Base-by-base conservation (phyloP, 495 filamentous ascomycete genomes). In the Tuber brumale region DNA sequence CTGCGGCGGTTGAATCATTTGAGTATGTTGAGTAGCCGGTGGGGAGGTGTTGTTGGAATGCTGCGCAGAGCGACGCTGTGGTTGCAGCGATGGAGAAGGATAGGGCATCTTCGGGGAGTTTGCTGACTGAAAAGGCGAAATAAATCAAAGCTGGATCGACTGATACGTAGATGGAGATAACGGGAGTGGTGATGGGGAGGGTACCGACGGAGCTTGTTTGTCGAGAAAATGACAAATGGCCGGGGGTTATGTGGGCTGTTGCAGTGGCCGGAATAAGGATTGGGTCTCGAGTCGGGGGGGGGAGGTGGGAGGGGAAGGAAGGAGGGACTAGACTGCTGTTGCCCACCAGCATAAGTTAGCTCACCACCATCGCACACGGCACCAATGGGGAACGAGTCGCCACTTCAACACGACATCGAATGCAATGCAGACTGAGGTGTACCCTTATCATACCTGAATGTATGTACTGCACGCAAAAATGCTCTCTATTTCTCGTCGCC, bases 381-480 rank as follows among this genome's bases (percentile, higher is more conserved):
- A 79, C 73, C 51, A 72, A 79, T 74, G 74, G 71, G 76, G 75
- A 75, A 57, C 44, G 77, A 73, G 73, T 72, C 71, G 73, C 78
- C 70, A 80, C 73, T 75, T 72, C 76, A 69, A 72, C 78, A 78
- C 74, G 72, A 57, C 71, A 74, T 73, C 70, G 77, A 71, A 76
- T 76, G 75, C 78, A 80, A 80, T 80, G 78, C 78, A 80, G 61
- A 71, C 73, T 80, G 78, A 80, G 73, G 78, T 79, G 78, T 80
- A 70, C 76, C 69, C 51, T 72, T 72, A 73, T 77, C 74, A 73
- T 79, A 79, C 78, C 78, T 80, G 27, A 66, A 35, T 66, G 57
- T 66, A 66, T 66, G 57, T 66, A 66, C 1, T 39, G 37, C 5
- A 39, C 37, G 2, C 37, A 39, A 39, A 57, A 27, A 61, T 61